Evolutionary conservation across 306 rosid species (phyloP).

Genomic region (Castanea mollissima): DNA sequence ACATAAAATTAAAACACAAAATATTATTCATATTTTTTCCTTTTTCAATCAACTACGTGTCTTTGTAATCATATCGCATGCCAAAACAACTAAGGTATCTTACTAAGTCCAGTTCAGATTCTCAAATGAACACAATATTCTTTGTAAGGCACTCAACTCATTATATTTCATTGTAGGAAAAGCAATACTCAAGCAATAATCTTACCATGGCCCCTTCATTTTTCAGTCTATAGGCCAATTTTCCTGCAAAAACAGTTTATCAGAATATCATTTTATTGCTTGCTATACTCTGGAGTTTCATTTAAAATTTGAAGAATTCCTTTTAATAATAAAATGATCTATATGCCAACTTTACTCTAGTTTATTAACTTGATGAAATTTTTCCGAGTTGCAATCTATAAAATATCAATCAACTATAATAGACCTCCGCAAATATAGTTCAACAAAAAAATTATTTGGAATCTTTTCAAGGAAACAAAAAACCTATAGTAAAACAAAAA

Average conservation of each 20-base stretch:
- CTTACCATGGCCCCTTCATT: conserved; percentile 90
- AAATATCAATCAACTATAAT: background rate
- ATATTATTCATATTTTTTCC: background rate
- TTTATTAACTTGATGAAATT: background rate
- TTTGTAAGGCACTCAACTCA: background rate
- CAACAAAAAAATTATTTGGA: background rate
- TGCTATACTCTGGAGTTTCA: background rate
- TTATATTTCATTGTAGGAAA: background rate
- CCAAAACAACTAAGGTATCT: background rate
- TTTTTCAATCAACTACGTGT: background rate
- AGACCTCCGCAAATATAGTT: background rate
- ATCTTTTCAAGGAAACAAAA: background rate
- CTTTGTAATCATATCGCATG: background rate
- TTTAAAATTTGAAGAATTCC: background rate
- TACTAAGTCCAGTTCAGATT: background rate
- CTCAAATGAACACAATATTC: background rate
- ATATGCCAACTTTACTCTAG: background rate
- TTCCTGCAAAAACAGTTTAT: conserved; percentile 62
- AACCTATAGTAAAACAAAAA: background rate
- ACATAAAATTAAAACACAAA: background rate
- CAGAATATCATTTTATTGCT: conserved; percentile 25
- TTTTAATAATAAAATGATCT: too few relatives aligned
- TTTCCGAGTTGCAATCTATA: background rate
- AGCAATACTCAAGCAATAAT: conserved; percentile 20
- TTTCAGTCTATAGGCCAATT: conserved; percentile 88